These are phyloP conservation scores for Oemleria cerasiformis DNA, from an alignment of 306 rosid genomes.

Conservation along the genomic window DNA sequence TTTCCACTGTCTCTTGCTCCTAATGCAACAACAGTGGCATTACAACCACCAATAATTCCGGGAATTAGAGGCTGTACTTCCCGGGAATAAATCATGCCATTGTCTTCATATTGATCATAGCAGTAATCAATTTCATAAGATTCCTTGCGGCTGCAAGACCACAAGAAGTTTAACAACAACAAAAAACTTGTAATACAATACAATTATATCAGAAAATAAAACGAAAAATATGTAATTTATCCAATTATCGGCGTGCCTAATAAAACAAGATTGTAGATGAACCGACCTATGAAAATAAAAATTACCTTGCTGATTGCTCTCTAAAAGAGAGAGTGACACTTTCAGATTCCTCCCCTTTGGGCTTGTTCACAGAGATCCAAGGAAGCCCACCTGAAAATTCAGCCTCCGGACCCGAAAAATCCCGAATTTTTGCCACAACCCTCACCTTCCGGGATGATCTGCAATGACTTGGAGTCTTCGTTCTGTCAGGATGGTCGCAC, in stretches of 20 bases:
- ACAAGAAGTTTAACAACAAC: not conserved
- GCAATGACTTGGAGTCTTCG: conserved; percentile 8
- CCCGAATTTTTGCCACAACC: conserved; percentile 51
- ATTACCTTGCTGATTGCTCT: conserved; percentile 57
- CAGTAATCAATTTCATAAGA: conserved; percentile 57
- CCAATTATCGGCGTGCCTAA: not conserved
- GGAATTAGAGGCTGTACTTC: conserved; percentile 67
- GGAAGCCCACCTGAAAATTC: conserved; percentile 21
- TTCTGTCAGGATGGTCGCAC: conserved; percentile 16
- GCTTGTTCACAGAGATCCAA: conserved; percentile 60
- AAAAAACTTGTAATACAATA: not conserved
- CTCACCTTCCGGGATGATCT: conserved; percentile 42
- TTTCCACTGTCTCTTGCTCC: conserved; percentile 93
- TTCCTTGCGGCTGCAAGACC: conserved; percentile 53
- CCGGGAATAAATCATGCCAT: conserved; percentile 46
- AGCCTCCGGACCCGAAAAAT: conserved; percentile 25
- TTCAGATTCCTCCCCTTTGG: conserved; percentile 40
- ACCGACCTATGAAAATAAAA: not conserved
- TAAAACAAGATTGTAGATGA: not conserved
- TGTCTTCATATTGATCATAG: conserved; percentile 60
- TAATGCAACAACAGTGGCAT: conserved; percentile 65
- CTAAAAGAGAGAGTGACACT: conserved; percentile 52
- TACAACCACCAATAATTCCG: conserved; percentile 62
- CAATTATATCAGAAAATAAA: not conserved
- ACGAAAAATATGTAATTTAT: not conserved